phyloP scores from a whole-genome alignment of 495 filamentous ascomycete genomes.

The Penicillium psychrofluorescens region DNA sequence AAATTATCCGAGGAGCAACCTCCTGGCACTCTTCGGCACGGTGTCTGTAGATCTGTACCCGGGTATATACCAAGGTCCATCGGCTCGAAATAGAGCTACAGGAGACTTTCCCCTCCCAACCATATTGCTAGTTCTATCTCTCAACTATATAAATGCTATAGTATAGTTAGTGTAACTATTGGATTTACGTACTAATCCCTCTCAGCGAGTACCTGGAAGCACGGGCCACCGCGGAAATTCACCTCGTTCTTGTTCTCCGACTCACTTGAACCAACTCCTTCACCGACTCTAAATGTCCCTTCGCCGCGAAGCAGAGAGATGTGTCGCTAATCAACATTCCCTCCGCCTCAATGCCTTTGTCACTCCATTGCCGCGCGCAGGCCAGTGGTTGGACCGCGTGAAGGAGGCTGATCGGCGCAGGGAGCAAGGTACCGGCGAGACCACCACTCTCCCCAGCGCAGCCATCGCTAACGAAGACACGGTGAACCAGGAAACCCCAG shows the following conservation, averaged over 20 bases:
- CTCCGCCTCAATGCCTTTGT: constrained; percentile 41
- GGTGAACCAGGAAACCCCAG: constrained; percentile 19
- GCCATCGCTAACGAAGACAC: background rate
- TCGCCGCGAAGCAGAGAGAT: constrained; percentile 42
- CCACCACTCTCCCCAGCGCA: background rate
- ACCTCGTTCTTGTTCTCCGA: background rate
- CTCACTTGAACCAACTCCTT: no score
- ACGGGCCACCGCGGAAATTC: background rate
- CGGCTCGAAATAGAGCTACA: no score
- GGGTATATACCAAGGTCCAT: no score
- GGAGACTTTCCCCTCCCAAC: no score
- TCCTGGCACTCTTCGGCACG: no score
- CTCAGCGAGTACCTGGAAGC: background rate
- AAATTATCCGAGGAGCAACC: no score
- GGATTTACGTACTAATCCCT: no score
- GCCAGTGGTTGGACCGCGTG: constrained; percentile 25
- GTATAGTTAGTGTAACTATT: no score
- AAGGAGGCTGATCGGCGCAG: constrained; percentile 34
- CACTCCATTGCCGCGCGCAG: constrained; percentile 25
- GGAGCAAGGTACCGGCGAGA: constrained; percentile 22
- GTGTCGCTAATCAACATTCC: constrained; percentile 38
- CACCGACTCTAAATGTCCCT: constrained; percentile 33
- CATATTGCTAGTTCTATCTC: no score
- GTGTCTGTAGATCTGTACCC: no score
- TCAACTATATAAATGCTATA: no score